Evolutionary conservation across 805 yeast species (phyloP).

Genomic region (Saturnispora saitoi): DNA sequence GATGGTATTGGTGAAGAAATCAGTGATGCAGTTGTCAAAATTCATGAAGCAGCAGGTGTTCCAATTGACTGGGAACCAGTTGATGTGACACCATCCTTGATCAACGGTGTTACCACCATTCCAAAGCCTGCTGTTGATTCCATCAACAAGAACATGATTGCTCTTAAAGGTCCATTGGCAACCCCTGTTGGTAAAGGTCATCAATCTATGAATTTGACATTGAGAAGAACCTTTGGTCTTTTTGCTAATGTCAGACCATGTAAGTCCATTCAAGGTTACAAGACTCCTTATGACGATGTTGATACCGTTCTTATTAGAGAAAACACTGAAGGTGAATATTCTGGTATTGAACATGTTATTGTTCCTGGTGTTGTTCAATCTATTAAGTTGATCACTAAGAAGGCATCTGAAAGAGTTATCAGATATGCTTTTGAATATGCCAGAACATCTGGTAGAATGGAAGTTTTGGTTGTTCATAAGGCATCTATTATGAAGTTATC

Average conservation of each 20-base stretch:
- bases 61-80: slow-evolving; percentile 97
- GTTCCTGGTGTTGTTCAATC: slow-evolving; percentile 98
- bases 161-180: slow-evolving; percentile 96
- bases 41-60: slow-evolving; percentile 87
- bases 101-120: slow-evolving; percentile 87
- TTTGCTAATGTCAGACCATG: slow-evolving; percentile 98
- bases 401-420: slow-evolving; percentile 93
- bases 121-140: slow-evolving; percentile 90
- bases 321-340: slow-evolving; percentile 99
- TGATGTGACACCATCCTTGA: slow-evolving; percentile 88
- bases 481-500: slow-evolving; percentile 97
- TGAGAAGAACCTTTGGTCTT: slow-evolving; percentile 92
- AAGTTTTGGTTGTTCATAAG: slow-evolving; percentile 93
- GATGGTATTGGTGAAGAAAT: slow-evolving; percentile 98
- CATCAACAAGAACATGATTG: slow-evolving; percentile 87
- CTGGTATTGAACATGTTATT: slow-evolving; percentile 97
- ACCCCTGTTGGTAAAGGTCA: slow-evolving; percentile 99
- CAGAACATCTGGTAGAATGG: slow-evolving; percentile 74
- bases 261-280: slow-evolving; percentile 84
- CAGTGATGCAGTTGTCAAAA: slow-evolving; percentile 86
- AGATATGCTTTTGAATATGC: slow-evolving; percentile 98
- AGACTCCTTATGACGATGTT: slow-evolving; percentile 83
- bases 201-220: slow-evolving; percentile 91
- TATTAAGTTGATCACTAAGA: slow-evolving; percentile 91
- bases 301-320: slow-evolving; percentile 96